phyloP scores from a whole-genome alignment of 2,329 filamentous ascomycete species.

The Penicillium sp. region DNA sequence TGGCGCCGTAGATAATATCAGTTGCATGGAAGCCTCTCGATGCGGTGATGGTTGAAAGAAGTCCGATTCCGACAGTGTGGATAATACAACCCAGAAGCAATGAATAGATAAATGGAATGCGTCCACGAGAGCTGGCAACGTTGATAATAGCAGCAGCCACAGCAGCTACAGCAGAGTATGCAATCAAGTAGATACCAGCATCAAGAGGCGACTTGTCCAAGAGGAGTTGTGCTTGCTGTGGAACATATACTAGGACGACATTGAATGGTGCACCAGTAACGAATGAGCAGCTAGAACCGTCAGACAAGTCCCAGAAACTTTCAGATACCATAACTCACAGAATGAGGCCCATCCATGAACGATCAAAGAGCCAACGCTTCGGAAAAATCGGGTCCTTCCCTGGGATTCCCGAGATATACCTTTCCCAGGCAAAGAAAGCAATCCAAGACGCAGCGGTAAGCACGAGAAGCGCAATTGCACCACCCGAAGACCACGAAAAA shows the following conservation, averaged over 20 bases:
- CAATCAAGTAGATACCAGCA: slow-evolving; percentile 24
- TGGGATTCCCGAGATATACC: slow-evolving; percentile 18
- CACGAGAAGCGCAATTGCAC: slow-evolving; percentile 29
- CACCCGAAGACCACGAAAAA: slow-evolving; percentile 40
- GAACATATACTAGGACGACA: slow-evolving; percentile 27
- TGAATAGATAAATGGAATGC: slow-evolving; percentile 26
- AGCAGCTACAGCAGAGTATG: slow-evolving; percentile 23
- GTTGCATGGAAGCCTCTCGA: slow-evolving; percentile 18
- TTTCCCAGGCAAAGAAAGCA: slow-evolving; percentile 32
- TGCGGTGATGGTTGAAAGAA: slow-evolving; percentile 19
- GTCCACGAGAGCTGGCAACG: slow-evolving; percentile 17
- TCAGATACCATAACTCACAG: slow-evolving; percentile 12
- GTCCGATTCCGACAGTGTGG: slow-evolving; percentile 25
- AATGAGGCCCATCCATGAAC: slow-evolving; percentile 26
- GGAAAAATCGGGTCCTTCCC: slow-evolving; percentile 28
- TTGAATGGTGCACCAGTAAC: slow-evolving; percentile 26
- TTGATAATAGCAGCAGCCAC: slow-evolving; percentile 21
- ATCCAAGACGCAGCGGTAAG: slow-evolving; percentile 25
- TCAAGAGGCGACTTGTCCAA: slow-evolving; percentile 22
- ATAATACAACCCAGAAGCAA: slow-evolving; percentile 21
- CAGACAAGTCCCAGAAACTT: neutral
- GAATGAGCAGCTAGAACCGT: slow-evolving; percentile 19
- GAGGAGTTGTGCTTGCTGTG: slow-evolving; percentile 26
- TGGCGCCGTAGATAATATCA: slow-evolving; percentile 19
- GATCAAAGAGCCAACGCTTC: slow-evolving; percentile 23